Evolutionary conservation across 495 filamentous ascomycete genomes (phyloP), one percentile per base, ranked within the genome.

Genomic region (Hypoxylon lenormandii): DNA sequence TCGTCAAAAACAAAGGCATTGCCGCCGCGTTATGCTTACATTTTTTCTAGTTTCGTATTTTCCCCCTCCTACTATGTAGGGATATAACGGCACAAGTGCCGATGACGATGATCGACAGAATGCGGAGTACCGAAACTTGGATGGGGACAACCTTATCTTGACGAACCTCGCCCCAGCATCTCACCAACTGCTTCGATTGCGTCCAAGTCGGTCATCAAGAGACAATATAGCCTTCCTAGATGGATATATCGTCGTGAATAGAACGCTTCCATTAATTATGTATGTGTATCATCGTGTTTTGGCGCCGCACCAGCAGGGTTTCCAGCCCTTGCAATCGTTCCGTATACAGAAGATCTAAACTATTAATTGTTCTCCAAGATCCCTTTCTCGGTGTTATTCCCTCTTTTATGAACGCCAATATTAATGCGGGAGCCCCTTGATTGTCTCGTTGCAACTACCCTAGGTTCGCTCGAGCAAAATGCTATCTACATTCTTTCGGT

Each of bases 381-480:
- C 33, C 56, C 13, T 33, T 42, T 28, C 22, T n/a, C 36, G 5
- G 0, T 60, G 5, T 33, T 23, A 5, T 37, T 46, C 30, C 42
- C 16, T 45, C 7, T 45, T 45, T 22, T 61, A 50, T 54, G 49
- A 56, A 67, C 61, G 61, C 67, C 67, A 38, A 49, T 64, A 46
- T 65, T 56, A 48, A 70, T 66, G 51, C 61, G 42, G 48, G 16
- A 13, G 30, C 60, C 16, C 47, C 42, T 48, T 51, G 23, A 43
- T 61, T 23, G 5, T 56, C 46, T 51, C 12, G 13, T 57, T 62
- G 56, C 56, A 58, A 46, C 38, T 58, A 60, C 46, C 50, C 67
- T 58, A 60, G 38, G 37, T 61, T 57, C 67, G 60, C 67, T 40
- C 43, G 67, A 70, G 61, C 67, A 66, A 70, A 50, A 61, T 61